Percentiles rank a stretch among this genome's conserved stretches.
Evolutionary conservation across 345 rosid genomes (phyloP).

Genomic region (Ceriops decandra): DNA sequence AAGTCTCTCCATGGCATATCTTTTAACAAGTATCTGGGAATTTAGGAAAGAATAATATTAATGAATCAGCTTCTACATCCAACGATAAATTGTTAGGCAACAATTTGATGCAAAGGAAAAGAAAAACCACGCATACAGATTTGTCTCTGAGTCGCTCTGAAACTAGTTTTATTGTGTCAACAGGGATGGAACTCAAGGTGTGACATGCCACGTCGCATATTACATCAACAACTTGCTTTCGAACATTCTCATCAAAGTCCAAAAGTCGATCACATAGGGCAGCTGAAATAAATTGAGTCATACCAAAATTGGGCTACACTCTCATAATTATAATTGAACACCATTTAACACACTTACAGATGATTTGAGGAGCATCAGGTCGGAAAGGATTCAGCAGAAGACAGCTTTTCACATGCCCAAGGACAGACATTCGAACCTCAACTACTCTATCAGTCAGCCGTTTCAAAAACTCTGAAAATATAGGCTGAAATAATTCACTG

Average conservation of each 20-base stretch:
- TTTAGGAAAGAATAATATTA: slow-evolving; percentile 12
- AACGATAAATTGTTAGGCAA: slow-evolving; percentile 17
- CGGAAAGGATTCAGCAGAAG: slow-evolving; percentile 67
- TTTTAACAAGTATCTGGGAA: slow-evolving; percentile 77
- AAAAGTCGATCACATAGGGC: slow-evolving; percentile 91
- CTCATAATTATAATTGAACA: slow-evolving; percentile 16
- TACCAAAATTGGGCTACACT: slow-evolving; percentile 19
- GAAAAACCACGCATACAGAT: slow-evolving; percentile 57
- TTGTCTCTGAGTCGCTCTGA: slow-evolving; percentile 95
- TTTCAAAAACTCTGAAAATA: slow-evolving; percentile 86
- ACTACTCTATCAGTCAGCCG: slow-evolving; percentile 92
- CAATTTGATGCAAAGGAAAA: slow-evolving; percentile 12
- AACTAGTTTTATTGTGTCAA: slow-evolving; percentile 68
- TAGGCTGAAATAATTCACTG: slow-evolving; percentile 67
- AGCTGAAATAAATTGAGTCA: slow-evolving; percentile 46
- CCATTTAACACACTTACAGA: slow-evolving; percentile 47
- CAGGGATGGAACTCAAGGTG: slow-evolving; percentile 57
- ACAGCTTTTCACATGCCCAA: slow-evolving; percentile 78
- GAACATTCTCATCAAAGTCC: slow-evolving; percentile 95
- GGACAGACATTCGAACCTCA: slow-evolving; percentile 78
- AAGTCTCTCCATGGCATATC: slow-evolving; percentile 82
- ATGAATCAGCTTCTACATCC: slow-evolving; percentile 9
- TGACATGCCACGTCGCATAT: slow-evolving; percentile 77
- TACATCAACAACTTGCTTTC: slow-evolving; percentile 91
- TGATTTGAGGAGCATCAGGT: slow-evolving; percentile 74